These are phyloP conservation scores for Psilocybe sp. DNA, from an alignment of 768 basidiomycete species.

Conservation along the genomic window DNA sequence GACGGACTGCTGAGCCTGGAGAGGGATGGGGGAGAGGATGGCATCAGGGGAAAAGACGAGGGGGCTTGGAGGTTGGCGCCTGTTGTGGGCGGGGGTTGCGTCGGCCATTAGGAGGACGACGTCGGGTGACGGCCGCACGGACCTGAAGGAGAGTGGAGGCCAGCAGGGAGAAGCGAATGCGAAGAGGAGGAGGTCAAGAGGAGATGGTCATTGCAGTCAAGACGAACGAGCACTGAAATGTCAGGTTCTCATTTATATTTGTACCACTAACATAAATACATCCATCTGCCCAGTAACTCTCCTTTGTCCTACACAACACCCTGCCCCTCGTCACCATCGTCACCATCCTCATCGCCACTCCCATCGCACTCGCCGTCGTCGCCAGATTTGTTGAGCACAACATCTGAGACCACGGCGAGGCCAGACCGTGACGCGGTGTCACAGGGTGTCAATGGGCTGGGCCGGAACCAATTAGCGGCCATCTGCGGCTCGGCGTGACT, in stretches of 20 bases:
- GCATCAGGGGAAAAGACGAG: constrained; percentile 75
- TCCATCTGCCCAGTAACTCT: constrained; percentile 9
- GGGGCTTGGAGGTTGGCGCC: constrained; percentile 72
- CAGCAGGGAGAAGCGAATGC: constrained; percentile 15
- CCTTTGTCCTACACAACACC: not conserved
- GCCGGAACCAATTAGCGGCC: too few relatives aligned
- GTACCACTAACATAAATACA: not conserved
- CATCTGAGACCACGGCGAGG: not conserved
- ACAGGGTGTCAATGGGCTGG: too few relatives aligned
- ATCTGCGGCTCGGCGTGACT: too few relatives aligned
- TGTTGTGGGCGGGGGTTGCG: constrained; percentile 34
- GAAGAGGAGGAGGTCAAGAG: constrained; percentile 23
- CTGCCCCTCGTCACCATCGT: not conserved
- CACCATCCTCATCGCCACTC: not conserved
- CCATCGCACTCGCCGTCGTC: not conserved
- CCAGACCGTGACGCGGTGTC: not conserved
- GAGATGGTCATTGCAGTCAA: constrained; percentile 15
- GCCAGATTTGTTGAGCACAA: not conserved
- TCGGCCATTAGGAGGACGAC: constrained; percentile 44
- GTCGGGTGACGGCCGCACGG: constrained; percentile 11
- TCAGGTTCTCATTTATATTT: constrained; percentile 14
- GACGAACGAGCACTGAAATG: constrained; percentile 1
- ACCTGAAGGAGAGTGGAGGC: constrained; percentile 9
- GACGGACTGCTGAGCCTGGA: constrained; percentile 38
- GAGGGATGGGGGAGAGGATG: constrained; percentile 50